phyloP scores from a whole-genome alignment of 768 basidiomycete genomes.

The Lactarius tabidus region DNA sequence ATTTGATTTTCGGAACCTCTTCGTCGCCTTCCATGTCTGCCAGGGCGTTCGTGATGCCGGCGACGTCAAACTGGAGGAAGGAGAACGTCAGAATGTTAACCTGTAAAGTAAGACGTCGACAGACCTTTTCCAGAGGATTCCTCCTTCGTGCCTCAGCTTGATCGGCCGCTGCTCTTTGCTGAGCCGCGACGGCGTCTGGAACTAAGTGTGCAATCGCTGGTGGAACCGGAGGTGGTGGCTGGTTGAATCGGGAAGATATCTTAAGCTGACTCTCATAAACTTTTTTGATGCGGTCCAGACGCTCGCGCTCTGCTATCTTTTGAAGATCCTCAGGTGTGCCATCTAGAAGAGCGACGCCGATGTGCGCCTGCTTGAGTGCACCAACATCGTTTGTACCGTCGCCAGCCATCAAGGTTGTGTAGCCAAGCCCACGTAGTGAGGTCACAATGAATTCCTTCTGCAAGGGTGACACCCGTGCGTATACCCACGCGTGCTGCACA shows the following conservation, averaged over 20 bases:
- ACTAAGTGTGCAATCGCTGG: constrained; percentile 80
- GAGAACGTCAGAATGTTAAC: not conserved
- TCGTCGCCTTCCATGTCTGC: constrained; percentile 93
- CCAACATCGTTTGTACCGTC: constrained; percentile 99
- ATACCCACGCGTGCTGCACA: constrained; percentile 96
- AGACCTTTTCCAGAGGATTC: constrained; percentile 90
- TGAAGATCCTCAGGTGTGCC: constrained; percentile 88
- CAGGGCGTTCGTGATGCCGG: constrained; percentile 76
- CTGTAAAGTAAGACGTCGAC: constrained; percentile 24
- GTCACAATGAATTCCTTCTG: constrained; percentile 97
- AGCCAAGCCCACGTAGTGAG: constrained; percentile 83
- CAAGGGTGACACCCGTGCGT: constrained; percentile 91
- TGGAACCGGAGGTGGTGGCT: constrained; percentile 92
- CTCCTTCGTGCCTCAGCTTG: constrained; percentile 61
- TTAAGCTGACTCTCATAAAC: constrained; percentile 95
- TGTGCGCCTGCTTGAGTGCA: constrained; percentile 95
- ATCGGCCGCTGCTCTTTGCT: constrained; percentile 71
- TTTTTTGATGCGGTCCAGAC: constrained; percentile 87
- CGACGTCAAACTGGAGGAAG: constrained; percentile 63
- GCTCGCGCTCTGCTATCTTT: constrained; percentile 91
- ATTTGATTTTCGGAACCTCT: constrained; percentile 96
- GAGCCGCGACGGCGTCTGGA: constrained; percentile 88
- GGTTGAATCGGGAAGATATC: constrained; percentile 85
- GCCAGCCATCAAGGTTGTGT: constrained; percentile 94
- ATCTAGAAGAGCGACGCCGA: constrained; percentile 90